Base-by-base conservation (phyloP, 1,284 basidiomycete species). In the Trametes pubescens region DNA sequence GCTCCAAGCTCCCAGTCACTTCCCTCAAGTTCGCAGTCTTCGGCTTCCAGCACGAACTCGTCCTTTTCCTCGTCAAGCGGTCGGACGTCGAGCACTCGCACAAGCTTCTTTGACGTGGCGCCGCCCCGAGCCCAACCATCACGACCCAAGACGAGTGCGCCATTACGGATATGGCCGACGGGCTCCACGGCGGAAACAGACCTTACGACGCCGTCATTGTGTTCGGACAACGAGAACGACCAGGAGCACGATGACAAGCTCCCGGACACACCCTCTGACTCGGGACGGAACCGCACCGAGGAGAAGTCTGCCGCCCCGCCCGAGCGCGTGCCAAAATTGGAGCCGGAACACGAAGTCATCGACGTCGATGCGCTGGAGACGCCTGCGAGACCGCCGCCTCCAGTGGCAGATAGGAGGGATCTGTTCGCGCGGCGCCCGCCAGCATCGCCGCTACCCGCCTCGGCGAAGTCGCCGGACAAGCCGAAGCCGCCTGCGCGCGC, bases 121-220 rank as follows among this genome's bases (percentile, higher is more conserved):
- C 46, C 21, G 38, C 59, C 62, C n/a, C 61, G 51, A 10, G 46
- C 65, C n/a, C 67, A 67, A 14, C 61, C 65, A 7, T 43, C 64
- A 0, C 52, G 52, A 4, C 40, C 59, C 2, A 56, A 56, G 40
- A 43, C 43, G 2, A 59, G n/a, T 9, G 54, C 55, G 9, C 59
- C 59, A 22, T 58, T 68, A 4, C 67, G 67, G 8, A 68, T 68
- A 24, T 75, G 74, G 73, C 73, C 74, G 5, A 72, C 74, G 8
- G 56, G 68, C 0, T 67, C 72, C 11, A 69, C 66, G 5, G 71
- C 68, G 1, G 73, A 72, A 51, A 75, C 74, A 18, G 75, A 76
- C 40, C 54, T 75, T 44, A 76, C 75, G 2, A 91, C 90, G 0
- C 90, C 90, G 0, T 91, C 90, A 0, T 77, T 92, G 5, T 89